These are phyloP conservation scores for Oligophagozyma castellii DNA, from an alignment of 1,139 yeast species.

Conservation along the genomic window DNA sequence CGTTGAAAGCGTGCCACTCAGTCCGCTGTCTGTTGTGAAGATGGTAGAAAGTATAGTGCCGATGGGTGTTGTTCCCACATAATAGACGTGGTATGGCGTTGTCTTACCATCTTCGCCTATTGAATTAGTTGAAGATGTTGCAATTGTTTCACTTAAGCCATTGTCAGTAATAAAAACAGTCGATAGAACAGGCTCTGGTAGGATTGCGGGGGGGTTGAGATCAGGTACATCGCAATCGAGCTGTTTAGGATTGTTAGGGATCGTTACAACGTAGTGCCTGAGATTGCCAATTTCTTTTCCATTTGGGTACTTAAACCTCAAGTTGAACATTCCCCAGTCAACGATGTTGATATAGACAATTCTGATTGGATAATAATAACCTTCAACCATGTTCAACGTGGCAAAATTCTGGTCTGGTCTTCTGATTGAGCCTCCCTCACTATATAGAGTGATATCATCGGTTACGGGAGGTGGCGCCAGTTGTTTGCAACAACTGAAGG, in stretches of 20 bases:
- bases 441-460: slow-evolving; percentile 5
- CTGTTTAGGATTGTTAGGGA: no score
- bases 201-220: no score
- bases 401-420: slow-evolving; percentile 3
- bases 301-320: neutral
- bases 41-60: neutral
- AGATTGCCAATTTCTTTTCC: neutral
- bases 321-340: neutral
- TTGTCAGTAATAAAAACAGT: neutral
- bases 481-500: slow-evolving; percentile 21
- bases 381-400: slow-evolving; percentile 6
- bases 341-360: slow-evolving; percentile 10
- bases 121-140: neutral
- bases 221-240: no score
- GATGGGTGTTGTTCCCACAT: neutral
- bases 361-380: slow-evolving; percentile 20
- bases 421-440: no score
- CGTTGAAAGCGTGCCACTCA: slow-evolving; percentile 1
- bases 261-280: no score
- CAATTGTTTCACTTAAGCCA: no score
- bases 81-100: neutral
- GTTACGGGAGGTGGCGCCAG: slow-evolving; percentile 1
- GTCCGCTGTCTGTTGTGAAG: neutral
- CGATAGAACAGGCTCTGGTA: neutral
- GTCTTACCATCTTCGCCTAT: neutral